Evolutionary conservation across 108 stramenopile species (phyloP), one percentile per base, ranked within the genome.

Genomic region (Seminavis robusta): DNA sequence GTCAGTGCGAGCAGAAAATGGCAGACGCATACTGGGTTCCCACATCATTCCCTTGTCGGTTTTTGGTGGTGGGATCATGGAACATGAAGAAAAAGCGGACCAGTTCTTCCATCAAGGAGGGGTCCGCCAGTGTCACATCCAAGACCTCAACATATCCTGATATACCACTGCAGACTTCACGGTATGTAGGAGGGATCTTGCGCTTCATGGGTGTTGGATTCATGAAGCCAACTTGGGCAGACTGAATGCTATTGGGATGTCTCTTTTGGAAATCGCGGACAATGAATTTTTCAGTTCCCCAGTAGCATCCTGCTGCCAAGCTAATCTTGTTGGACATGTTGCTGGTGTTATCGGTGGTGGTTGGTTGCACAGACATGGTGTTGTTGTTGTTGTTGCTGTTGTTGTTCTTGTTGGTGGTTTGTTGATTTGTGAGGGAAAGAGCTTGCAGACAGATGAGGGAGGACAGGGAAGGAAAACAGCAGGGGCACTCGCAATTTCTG

Each of bases 31-130:
- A 97, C 58, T 97, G 95, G 2, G 83, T 79, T 7, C 95, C 95
- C 7, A 45, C 36, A 76, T 97, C 95, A 45, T 87, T 84, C n/a
- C 92, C 90, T 68, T 97, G 95, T n/a, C 84, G 70, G 63, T 97
- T 79, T 50, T 67, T 37, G 37, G 90, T 93, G 5, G 91, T 94
- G 16, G 94, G 94, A 64, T 95, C 89, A 48, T 90, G 89, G 66
- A 90, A 90, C 37, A 44, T 38, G 63, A 76, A 95, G 69, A 95
- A 94, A 61, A 94, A 89, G 8, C 57, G 46, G 24, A 90, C 68
- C 46, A 95, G 56, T 21, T 85, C 78, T 55, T 87, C 88, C 43
- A 76, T 73, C 5, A 41, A 45, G 7, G 42, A 42, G 1, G 71
- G 63, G 8, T 69, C 69, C 13, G 51, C 57, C 32, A 81, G 49